phyloP scores from a whole-genome alignment of 2,329 filamentous ascomycete genomes.

The Alternaria gaisen region DNA sequence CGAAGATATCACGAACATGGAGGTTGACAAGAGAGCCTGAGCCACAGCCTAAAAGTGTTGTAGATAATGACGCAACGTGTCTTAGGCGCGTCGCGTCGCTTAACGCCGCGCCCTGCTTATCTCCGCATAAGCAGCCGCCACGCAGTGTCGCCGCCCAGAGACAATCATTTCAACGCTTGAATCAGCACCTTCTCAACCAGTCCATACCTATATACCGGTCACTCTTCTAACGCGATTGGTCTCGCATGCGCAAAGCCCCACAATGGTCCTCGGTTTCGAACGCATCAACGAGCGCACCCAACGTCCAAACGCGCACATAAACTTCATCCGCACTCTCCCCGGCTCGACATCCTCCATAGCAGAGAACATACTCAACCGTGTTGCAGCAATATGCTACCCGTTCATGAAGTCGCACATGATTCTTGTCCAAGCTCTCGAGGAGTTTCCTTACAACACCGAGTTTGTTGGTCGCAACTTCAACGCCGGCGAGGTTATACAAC shows the following conservation, averaged over 20 bases:
- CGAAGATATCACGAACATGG: neutral
- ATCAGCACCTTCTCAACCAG: neutral
- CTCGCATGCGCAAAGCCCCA: conserved; percentile 13
- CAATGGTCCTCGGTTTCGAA: conserved; percentile 80
- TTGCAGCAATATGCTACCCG: conserved; percentile 76
- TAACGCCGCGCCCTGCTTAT: conserved; percentile 13
- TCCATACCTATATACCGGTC: neutral
- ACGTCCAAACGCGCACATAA: conserved; percentile 78
- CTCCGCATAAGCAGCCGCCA: conserved; percentile 7
- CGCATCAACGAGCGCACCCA: conserved; percentile 78
- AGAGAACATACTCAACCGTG: conserved; percentile 48
- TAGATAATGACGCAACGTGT: conserved; percentile 5
- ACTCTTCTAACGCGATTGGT: neutral
- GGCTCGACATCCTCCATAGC: conserved; percentile 58
- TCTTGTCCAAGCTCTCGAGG: conserved; percentile 69
- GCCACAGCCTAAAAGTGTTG: neutral
- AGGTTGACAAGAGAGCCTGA: neutral
- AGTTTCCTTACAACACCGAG: conserved; percentile 81
- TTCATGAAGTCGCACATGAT: conserved; percentile 59
- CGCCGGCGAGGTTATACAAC: conserved; percentile 83
- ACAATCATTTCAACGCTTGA: neutral
- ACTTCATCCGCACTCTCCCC: conserved; percentile 83
- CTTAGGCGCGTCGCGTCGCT: conserved; percentile 5
- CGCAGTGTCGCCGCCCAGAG: neutral
- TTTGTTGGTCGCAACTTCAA: conserved; percentile 93